Conservation (phyloP, 306 rosid genomes). For the Calophaca sinica region DNA sequence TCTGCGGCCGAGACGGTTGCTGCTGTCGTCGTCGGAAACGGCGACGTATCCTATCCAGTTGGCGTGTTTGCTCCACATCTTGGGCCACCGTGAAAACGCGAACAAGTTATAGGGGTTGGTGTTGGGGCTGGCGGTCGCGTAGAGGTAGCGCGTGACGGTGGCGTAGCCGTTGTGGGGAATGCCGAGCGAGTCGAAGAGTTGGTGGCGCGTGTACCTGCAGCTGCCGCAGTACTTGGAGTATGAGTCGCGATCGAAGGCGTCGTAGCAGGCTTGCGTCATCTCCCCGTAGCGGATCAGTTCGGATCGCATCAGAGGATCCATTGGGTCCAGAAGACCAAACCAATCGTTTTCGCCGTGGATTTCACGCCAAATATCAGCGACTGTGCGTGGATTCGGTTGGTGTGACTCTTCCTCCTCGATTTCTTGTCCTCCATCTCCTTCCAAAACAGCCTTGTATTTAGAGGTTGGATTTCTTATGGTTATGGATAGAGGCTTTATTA, state of each 20-base stretch:
- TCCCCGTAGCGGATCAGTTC: conserved; percentile 81
- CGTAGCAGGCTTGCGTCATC: conserved; percentile 89
- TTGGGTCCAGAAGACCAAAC: conserved; percentile 73
- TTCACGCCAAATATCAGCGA: too few relatives aligned
- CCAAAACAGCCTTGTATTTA: too few relatives aligned
- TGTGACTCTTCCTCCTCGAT: too few relatives aligned
- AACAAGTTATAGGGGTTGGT: conserved; percentile 63
- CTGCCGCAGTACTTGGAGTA: conserved; percentile 86
- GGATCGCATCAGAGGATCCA: conserved; percentile 60
- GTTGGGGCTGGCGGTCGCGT: conserved; percentile 71
- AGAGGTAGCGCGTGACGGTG: conserved; percentile 66
- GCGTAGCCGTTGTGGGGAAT: conserved; percentile 53
- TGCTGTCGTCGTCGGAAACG: conserved; percentile 60
- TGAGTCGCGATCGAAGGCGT: conserved; percentile 79
- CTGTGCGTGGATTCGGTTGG: too few relatives aligned
- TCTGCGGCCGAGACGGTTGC: conserved; percentile 60
- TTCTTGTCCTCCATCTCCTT: too few relatives aligned
- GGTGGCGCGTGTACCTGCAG: conserved; percentile 50
- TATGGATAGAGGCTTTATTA: too few relatives aligned
- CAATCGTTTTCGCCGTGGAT: conserved; percentile 69
- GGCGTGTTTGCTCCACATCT: conserved; percentile 73
- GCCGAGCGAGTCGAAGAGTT: conserved; percentile 48
- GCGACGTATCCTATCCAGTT: conserved; percentile 87
- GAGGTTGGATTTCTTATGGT: too few relatives aligned
- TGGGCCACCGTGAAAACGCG: conserved; percentile 72